Conservation (phyloP, 306 rosid species). For the Quercus glauca region DNA sequence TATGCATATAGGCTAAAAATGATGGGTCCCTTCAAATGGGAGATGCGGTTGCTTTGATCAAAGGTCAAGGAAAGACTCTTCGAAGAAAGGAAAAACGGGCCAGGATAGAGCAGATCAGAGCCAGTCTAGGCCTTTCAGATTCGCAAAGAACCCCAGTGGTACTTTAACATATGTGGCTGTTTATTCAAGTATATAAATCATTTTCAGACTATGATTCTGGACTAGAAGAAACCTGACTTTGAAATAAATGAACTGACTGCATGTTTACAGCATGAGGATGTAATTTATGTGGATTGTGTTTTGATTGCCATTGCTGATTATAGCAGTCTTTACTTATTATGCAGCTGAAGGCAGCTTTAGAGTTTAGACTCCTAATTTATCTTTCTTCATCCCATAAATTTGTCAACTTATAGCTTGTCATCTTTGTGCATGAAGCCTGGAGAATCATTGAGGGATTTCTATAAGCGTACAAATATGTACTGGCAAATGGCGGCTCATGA, state of each 20-base stretch:
- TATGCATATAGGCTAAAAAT: conserved; percentile 33
- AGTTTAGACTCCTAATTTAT: conserved; percentile 3
- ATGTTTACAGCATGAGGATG: too few species aligned
- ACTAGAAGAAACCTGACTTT: too few species aligned
- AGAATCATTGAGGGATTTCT: conserved; percentile 86
- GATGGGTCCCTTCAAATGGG: conserved; percentile 66
- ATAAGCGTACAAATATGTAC: conserved; percentile 84
- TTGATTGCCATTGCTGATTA: too few species aligned
- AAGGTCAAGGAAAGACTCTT: conserved; percentile 68
- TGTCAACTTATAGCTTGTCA: conserved; percentile 28
- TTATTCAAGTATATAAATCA: background rate
- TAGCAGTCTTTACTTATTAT: too few species aligned
- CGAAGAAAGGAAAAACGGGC: conserved; percentile 93
- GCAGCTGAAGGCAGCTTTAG: too few species aligned
- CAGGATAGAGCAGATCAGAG: conserved; percentile 94
- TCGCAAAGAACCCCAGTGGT: conserved; percentile 95
- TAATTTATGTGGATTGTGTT: too few species aligned
- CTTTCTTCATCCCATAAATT: conserved; percentile 14
- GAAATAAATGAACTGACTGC: too few species aligned
- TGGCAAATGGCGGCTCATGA: conserved; percentile 99
- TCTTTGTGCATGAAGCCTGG: conserved; percentile 60
- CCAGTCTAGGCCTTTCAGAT: conserved; percentile 98
- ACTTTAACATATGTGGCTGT: conserved; percentile 10
- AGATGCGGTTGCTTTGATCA: conserved; percentile 89
- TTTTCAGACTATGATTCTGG: background rate